Conservation (phyloP, 2,329 filamentous ascomycete genomes). For the Claviceps capensis region DNA sequence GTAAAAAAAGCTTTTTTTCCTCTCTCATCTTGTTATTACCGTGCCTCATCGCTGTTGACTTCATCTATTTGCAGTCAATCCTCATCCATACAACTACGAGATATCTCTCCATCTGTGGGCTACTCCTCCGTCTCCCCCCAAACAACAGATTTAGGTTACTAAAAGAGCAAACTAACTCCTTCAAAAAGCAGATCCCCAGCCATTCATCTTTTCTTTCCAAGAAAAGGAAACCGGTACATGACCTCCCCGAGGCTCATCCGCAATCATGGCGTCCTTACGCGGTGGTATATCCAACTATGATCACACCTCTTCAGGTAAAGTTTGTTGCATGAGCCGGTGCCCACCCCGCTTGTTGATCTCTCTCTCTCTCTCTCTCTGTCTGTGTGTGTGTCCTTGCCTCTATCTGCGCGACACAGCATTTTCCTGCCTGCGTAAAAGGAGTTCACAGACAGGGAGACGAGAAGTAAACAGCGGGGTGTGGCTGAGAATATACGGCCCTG, state of each 20-base stretch:
- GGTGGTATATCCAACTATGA: conserved; percentile 24
- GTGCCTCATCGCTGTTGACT: neutral
- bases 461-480: conserved; percentile 13
- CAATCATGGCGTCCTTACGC: conserved; percentile 22
- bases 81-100: neutral
- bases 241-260: conserved; percentile 8
- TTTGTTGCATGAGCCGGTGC: conserved; percentile 52
- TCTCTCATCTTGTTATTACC: neutral
- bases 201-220: neutral
- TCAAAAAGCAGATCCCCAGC: neutral
- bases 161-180: no score
- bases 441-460: neutral
- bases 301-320: conserved; percentile 27
- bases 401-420: neutral
- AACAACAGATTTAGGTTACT: no score
- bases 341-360: conserved; percentile 11
- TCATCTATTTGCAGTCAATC: neutral
- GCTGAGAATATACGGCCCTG: conserved; percentile 80
- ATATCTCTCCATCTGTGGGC: neutral
- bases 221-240: conserved; percentile 13
- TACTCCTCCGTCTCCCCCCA: neutral
- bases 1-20: neutral
- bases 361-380: neutral
- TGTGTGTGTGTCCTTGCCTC: neutral
- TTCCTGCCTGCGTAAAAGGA: neutral